Evolutionary conservation across 148 eudicot genomes (phyloP).

Genomic region (Heliosperma pusillum): DNA sequence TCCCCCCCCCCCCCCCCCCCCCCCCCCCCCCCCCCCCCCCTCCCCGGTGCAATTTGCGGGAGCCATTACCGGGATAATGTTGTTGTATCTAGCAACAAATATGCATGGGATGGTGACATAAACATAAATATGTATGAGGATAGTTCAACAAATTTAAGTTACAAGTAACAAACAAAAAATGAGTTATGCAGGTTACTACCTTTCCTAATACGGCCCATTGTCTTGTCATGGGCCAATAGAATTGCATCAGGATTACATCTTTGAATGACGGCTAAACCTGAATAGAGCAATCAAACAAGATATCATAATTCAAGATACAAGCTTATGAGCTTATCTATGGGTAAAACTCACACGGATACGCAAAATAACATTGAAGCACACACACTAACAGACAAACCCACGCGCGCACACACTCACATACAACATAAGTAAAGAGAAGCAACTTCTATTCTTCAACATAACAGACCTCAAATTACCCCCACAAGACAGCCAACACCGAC

Average conservation of each 20-base stretch:
- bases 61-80: background rate
- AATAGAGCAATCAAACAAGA: constrained; percentile 25
- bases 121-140: background rate
- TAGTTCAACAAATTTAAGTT: background rate
- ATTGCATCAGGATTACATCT: constrained; percentile 70
- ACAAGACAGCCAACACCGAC: too few relatives aligned
- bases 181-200: constrained; percentile 35
- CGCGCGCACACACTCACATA: background rate
- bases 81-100: too few relatives aligned
- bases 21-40: too few relatives aligned
- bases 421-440: background rate
- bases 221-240: constrained; percentile 81
- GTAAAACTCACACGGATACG: background rate
- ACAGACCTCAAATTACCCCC: too few relatives aligned
- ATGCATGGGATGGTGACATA: background rate
- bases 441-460: too few relatives aligned
- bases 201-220: constrained; percentile 59
- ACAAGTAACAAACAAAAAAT: background rate
- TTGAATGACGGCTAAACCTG: constrained; percentile 86
- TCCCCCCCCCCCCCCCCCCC: too few relatives aligned
- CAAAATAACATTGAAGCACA: background rate
- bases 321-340: background rate
- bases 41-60: background rate
- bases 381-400: background rate
- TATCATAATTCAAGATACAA: constrained; percentile 2